Conservation (phyloP, 106 monocot species). For the Xerophyta viscosa region DNA sequence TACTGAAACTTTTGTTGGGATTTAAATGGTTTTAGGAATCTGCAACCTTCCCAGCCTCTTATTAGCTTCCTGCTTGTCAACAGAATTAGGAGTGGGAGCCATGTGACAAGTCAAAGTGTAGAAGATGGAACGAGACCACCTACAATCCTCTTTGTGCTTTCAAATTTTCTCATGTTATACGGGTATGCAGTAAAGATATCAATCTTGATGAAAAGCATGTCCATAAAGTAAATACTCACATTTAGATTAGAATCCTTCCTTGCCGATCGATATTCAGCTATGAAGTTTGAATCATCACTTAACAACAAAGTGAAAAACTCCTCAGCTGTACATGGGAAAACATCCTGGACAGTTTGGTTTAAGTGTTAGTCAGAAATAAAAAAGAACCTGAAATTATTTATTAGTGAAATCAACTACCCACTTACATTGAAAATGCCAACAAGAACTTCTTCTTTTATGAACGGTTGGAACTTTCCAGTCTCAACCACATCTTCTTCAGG, state of each 20-base stretch:
- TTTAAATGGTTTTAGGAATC: no score
- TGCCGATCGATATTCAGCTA: conserved; percentile 63
- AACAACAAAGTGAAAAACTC: conserved; percentile 64
- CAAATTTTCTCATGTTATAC: no score
- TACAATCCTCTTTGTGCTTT: no score
- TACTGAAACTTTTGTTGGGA: no score
- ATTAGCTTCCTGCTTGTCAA: no score
- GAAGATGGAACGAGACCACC: no score
- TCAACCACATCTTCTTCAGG: conserved; percentile 37
- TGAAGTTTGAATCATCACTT: conserved; percentile 73
- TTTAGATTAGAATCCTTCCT: conserved; percentile 82
- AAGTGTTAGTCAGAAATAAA: conserved; percentile 6
- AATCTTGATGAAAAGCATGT: no score
- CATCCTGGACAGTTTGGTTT: conserved; percentile 34
- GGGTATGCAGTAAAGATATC: no score
- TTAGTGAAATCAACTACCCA: not conserved
- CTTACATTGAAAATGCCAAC: conserved; percentile 68
- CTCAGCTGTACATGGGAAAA: conserved; percentile 90
- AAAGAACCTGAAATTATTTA: not conserved
- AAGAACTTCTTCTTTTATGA: conserved; percentile 92
- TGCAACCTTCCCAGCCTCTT: no score
- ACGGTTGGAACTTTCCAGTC: conserved; percentile 50
- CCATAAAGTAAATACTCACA: conserved; percentile 40
- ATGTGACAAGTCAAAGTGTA: no score
- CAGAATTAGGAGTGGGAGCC: no score